These are phyloP conservation scores for Neonectria punicea DNA, from an alignment of 2,329 filamentous ascomycete species.

Conservation along the genomic window DNA sequence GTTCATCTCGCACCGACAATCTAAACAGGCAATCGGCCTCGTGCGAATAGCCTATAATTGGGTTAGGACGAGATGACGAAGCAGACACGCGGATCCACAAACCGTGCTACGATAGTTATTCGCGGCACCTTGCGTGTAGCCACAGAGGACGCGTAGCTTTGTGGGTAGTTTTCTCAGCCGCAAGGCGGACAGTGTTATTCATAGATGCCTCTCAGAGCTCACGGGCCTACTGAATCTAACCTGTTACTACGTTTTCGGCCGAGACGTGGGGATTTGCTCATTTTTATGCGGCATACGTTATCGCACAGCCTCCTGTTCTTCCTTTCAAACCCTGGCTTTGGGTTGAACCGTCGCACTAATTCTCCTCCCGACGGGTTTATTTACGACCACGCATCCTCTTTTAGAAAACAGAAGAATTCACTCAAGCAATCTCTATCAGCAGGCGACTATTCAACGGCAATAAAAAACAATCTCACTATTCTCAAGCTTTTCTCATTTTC, in stretches of 20 bases:
- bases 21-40: too few species aligned
- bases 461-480: background rate
- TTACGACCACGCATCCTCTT: background rate
- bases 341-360: background rate
- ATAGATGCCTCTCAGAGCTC: background rate
- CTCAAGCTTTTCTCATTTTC: background rate
- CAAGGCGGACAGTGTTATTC: background rate
- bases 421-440: background rate
- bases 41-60: background rate
- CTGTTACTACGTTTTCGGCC: too few species aligned
- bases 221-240: background rate
- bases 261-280: background rate
- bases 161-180: background rate
- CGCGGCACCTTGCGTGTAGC: background rate
- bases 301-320: background rate
- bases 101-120: background rate
- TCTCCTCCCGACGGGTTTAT: background rate
- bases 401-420: background rate
- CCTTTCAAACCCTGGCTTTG: background rate
- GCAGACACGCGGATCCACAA: background rate
- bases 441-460: background rate
- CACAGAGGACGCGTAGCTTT: background rate
- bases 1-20: too few species aligned
- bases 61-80: background rate
- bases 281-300: background rate